Base-by-base conservation (phyloP, 805 yeast species). In the Kuraishia piskuri region DNA sequence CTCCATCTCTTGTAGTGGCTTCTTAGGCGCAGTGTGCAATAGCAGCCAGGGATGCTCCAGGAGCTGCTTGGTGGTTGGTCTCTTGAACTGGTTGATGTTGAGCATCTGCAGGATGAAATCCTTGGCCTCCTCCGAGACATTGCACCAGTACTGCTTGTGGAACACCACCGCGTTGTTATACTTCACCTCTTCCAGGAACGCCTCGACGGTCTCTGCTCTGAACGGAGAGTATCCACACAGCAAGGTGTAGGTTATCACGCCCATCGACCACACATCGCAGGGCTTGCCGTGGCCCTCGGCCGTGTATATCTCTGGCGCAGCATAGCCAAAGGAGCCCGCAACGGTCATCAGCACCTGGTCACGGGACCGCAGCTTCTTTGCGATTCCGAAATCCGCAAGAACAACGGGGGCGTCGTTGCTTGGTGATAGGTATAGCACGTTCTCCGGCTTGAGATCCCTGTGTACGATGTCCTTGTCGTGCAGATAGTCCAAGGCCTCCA, bases 311-410 rank as follows among this genome's bases (percentile, higher is more conserved):
- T 92, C 99, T 0, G 99, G 99, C 0, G 98, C 98, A 36, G 96
- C 97, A 67, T 92, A 92, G 1, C 99, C 98, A 68, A 89, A 84
- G 1, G 96, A 88, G 1, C 98, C 98, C 0, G 71, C 71, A 49
- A 85, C 73, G 31, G 77, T 82, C 86, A 65, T 90, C 55, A 89
- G 73, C 55, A 80, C 71, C 53, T 86, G 89, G 59, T 82, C 78
- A 2, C 81, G 76, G 12, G 75, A 67, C 55, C 76, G 74, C 58
- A 92, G 71, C 60, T 80, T 78, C 67, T 89, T 89, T 36, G 98
- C 97, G 57, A 92, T 94, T 50, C 99, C 99, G 68, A 92, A 92
- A 70, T 92, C 99, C 0, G 97, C 97, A 58, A 92, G 74, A 10
- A 91, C 97, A 37, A 92, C 75, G 53, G 80, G 83, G 8, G 96